Conservation (phyloP, 306 rosid genomes). For the Rubus parviflorus region DNA sequence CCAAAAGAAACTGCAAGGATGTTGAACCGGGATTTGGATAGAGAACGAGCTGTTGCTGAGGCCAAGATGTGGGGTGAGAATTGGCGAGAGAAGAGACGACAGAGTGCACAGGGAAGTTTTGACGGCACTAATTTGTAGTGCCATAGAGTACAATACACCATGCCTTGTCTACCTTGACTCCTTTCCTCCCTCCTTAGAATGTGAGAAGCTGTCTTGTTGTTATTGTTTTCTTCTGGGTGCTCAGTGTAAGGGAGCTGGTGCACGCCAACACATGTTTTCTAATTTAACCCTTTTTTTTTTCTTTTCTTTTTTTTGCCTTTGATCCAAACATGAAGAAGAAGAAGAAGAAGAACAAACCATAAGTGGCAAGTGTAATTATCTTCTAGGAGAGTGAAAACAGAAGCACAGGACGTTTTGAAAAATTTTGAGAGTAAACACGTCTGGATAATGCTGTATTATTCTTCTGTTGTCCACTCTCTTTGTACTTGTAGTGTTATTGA, state of each 20-base stretch:
- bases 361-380: conserved; percentile 39
- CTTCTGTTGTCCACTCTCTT: conserved; percentile 12
- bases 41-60: conserved; percentile 92
- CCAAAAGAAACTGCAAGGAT: conserved; percentile 76
- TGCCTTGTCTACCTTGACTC: conserved; percentile 19
- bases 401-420: conserved; percentile 22
- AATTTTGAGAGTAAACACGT: conserved; percentile 35
- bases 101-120: conserved; percentile 63
- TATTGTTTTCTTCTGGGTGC: conserved; percentile 22
- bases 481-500: not conserved
- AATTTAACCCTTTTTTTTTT: conserved; percentile 31
- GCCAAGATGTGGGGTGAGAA: conserved; percentile 98
- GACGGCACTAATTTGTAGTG: conserved; percentile 55
- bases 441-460: conserved; percentile 13
- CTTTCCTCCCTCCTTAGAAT: conserved; percentile 24
- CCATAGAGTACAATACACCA: conserved; percentile 14
- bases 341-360: conserved; percentile 1
- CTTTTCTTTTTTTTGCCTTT: not conserved
- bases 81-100: conserved; percentile 78
- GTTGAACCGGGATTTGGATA: conserved; percentile 64
- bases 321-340: conserved; percentile 16
- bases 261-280: conserved; percentile 30
- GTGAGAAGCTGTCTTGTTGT: conserved; percentile 20
- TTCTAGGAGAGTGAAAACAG: conserved; percentile 28
- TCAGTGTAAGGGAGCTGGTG: conserved; percentile 33